Base-by-base conservation (phyloP, 192 early-diverging fungal genomes). In the Phycomyces blakesleeanus region DNA sequence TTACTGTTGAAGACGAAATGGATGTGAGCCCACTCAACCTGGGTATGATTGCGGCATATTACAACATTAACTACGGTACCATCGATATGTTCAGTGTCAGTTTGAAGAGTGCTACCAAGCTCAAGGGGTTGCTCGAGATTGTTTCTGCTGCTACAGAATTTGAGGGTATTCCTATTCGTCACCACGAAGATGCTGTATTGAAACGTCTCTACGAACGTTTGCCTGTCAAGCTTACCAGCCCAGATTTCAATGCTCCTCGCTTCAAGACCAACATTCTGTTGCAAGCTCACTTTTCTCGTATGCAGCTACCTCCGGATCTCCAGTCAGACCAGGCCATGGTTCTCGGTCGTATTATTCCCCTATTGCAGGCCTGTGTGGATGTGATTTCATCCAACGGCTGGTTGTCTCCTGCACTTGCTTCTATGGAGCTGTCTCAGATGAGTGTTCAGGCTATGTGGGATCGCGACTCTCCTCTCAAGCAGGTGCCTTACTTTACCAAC, bases 381-480 rank as follows among this genome's bases (percentile, higher is more conserved):
- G 95, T 97, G 24, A 87, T 96, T 54, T 91, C 92, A 52, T 90
- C 89, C 34, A 87, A 92, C 66, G 93, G 91, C 18, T 97, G 92
- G 93, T 77, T 98, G 62, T 80, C 82, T 7, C 93, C 94, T 2
- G 94, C 95, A 10, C 68, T 98, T 61, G 84, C 90, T 0, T 79
- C 93, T 14, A 99, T 99, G 97, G 97, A 99, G 70, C 68, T 99
- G 73, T 86, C 90, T 29, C 97, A 99, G 77, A 98, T 98, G 96
- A 77, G 75, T 34, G 95, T 99, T 15, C 97, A 99, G 76, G 95
- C 95, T 0, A 81, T 97, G 51, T 98, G 96, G 97, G 91, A 98
- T 73, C 81, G 84, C 15, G 93, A 96, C 57, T 92, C 94, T 37
- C 88, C 88, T 29, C 76, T 99, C 55, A 87, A 90, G 58, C 97